These are phyloP conservation scores for Penicillium sp. DNA, from an alignment of 2,329 filamentous ascomycete species.

Conservation along the genomic window DNA sequence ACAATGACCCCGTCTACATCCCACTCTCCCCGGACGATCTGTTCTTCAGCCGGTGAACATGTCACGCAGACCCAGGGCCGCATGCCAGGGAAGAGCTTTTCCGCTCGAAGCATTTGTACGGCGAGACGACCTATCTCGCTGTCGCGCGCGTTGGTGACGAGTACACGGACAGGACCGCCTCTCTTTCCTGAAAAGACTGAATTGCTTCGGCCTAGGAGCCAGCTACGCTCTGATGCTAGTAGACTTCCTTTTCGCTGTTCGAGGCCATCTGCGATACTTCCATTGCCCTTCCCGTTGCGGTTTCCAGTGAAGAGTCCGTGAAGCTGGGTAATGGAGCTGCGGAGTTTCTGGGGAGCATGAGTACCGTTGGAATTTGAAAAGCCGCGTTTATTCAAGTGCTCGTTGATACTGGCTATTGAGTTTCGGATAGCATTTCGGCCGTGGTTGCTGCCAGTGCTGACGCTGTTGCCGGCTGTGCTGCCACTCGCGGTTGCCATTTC, in stretches of 20 bases:
- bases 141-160: constrained; percentile 39
- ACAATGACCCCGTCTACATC: constrained; percentile 37
- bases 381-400: background rate
- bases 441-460: no score
- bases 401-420: background rate
- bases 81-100: constrained; percentile 29
- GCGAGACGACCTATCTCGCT: constrained; percentile 39
- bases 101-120: constrained; percentile 38
- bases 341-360: background rate
- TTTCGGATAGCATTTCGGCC: background rate
- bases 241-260: background rate
- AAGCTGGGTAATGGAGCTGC: background rate
- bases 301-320: background rate
- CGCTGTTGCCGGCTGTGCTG: no score
- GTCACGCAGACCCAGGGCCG: constrained; percentile 41
- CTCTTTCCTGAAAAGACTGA: background rate
- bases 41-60: constrained; percentile 27
- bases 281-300: constrained; percentile 1
- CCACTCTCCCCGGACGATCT: constrained; percentile 26
- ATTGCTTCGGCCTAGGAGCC: background rate
- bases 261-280: background rate
- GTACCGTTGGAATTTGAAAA: background rate
- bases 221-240: background rate
- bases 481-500: background rate
- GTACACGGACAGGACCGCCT: constrained; percentile 29